A percentile compares a stretch with the other conserved stretches of the same genome.
Conservation (phyloP, 2,329 filamentous ascomycete genomes). For the Pleochaeta shiraiana region DNA sequence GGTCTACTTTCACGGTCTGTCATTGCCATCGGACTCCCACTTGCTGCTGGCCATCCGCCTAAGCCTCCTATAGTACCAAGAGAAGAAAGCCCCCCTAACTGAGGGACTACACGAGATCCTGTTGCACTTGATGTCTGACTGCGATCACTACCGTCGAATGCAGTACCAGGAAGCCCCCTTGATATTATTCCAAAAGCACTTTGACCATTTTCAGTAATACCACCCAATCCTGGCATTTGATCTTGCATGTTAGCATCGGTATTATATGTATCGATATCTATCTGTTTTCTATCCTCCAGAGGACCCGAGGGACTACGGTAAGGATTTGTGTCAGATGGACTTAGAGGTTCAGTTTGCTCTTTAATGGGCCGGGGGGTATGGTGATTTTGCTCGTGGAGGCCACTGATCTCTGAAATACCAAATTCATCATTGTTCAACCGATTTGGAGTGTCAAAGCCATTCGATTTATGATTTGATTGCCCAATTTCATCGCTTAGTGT, state of each 20-base stretch:
- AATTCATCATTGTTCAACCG: slow-evolving; percentile 29
- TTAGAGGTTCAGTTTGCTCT: slow-evolving; percentile 48
- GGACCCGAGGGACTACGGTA: slow-evolving; percentile 89
- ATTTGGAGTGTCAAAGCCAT: slow-evolving; percentile 24
- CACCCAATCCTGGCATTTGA: slow-evolving; percentile 28
- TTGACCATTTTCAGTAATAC: slow-evolving; percentile 27
- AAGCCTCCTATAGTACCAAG: slow-evolving; percentile 27
- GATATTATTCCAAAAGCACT: slow-evolving; percentile 32
- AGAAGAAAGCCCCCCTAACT: slow-evolving; percentile 34
- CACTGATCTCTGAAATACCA: slow-evolving; percentile 36
- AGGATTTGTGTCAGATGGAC: slow-evolving; percentile 88
- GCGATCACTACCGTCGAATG: slow-evolving; percentile 52
- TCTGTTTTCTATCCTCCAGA: slow-evolving; percentile 42
- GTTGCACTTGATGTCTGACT: slow-evolving; percentile 85
- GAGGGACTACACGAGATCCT: slow-evolving; percentile 45
- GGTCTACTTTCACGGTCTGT: slow-evolving; percentile 39
- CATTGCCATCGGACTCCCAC: slow-evolving; percentile 39
- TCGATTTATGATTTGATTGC: slow-evolving; percentile 18
- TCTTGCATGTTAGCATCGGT: slow-evolving; percentile 21
- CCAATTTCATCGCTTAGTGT: slow-evolving; percentile 50
- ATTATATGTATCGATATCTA: slow-evolving; percentile 22
- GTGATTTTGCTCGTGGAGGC: slow-evolving; percentile 27
- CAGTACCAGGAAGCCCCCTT: slow-evolving; percentile 25
- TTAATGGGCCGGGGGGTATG: slow-evolving; percentile 16
- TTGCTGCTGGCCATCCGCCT: slow-evolving; percentile 24